Percentiles rank a stretch among this genome's conserved stretches.
These are phyloP conservation scores for Dryadomyces sulphureus DNA, from an alignment of 2,329 filamentous ascomycete species.

Conservation along the genomic window DNA sequence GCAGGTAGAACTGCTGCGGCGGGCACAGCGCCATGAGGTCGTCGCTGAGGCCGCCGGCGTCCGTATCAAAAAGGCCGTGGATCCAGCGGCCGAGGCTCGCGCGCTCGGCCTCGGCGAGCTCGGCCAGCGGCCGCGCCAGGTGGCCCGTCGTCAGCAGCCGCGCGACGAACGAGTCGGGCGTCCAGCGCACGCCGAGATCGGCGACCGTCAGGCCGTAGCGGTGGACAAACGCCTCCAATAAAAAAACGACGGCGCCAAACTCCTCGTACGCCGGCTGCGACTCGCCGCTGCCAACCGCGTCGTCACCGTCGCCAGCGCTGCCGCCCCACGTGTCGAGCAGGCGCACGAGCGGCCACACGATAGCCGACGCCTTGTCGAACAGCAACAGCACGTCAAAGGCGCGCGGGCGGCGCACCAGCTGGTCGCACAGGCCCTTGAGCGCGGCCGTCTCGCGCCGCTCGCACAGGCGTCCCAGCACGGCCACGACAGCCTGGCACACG, in stretches of 20 bases:
- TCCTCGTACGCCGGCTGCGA: constrained; percentile 80
- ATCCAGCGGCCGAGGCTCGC: constrained; percentile 61
- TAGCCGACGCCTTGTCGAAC: constrained; percentile 54
- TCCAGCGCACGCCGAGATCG: constrained; percentile 44
- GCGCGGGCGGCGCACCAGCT: constrained; percentile 57
- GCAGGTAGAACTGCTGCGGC: constrained; percentile 67
- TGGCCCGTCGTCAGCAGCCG: constrained; percentile 48
- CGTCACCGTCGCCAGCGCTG: background rate
- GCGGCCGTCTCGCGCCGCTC: constrained; percentile 63
- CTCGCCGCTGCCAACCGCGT: constrained; percentile 29
- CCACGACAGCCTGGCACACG: constrained; percentile 62
- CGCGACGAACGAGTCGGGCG: constrained; percentile 51
- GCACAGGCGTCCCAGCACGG: constrained; percentile 56
- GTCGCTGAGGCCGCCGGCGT: constrained; percentile 59
- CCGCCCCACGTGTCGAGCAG: constrained; percentile 59
- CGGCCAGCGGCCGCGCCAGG: constrained; percentile 38
- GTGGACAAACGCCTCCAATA: constrained; percentile 61
- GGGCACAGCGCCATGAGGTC: constrained; percentile 71
- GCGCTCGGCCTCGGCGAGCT: constrained; percentile 49
- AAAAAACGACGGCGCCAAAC: constrained; percentile 61
- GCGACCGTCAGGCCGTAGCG: constrained; percentile 52
- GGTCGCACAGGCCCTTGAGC: constrained; percentile 58
- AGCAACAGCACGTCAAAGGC: constrained; percentile 62
- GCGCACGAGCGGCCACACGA: constrained; percentile 59
- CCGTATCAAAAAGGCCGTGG: constrained; percentile 59